These are phyloP conservation scores for Plenodomus lindquistii DNA, from an alignment of 2,329 filamentous ascomycete species.

Conservation along the genomic window DNA sequence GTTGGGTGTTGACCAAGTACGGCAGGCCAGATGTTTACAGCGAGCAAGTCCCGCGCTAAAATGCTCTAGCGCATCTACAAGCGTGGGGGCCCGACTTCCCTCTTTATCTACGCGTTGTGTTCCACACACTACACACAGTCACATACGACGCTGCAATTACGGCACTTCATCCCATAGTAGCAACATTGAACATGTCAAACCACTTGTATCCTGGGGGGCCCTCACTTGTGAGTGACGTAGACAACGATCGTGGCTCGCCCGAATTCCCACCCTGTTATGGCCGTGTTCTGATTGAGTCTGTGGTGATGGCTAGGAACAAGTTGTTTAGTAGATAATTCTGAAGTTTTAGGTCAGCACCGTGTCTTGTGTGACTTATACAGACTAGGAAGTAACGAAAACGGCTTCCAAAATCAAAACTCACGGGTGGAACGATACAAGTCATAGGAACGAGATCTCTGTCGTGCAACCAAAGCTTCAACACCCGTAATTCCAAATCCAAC, in stretches of 20 bases:
- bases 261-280: too few relatives aligned
- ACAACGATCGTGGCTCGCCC: too few relatives aligned
- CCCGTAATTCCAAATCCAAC: not conserved
- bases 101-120: not conserved
- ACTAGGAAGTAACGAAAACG: not conserved
- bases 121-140: not conserved
- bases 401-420: not conserved
- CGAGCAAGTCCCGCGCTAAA: conserved; percentile 8
- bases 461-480: not conserved
- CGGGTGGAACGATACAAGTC: not conserved
- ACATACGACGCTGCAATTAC: not conserved
- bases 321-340: too few relatives aligned
- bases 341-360: too few relatives aligned
- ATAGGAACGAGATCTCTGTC: not conserved
- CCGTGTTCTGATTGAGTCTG: too few relatives aligned
- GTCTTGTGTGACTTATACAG: too few relatives aligned
- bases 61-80: not conserved
- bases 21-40: conserved; percentile 12
- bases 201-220: too few relatives aligned
- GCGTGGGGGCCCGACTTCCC: not conserved
- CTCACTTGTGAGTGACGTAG: too few relatives aligned
- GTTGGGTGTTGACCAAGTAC: conserved; percentile 14
- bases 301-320: too few relatives aligned
- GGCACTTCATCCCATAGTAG: not conserved
- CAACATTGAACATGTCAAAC: too few relatives aligned